Conservation (phyloP, 179 eudicot genomes). For the Silene vulgaris region DNA sequence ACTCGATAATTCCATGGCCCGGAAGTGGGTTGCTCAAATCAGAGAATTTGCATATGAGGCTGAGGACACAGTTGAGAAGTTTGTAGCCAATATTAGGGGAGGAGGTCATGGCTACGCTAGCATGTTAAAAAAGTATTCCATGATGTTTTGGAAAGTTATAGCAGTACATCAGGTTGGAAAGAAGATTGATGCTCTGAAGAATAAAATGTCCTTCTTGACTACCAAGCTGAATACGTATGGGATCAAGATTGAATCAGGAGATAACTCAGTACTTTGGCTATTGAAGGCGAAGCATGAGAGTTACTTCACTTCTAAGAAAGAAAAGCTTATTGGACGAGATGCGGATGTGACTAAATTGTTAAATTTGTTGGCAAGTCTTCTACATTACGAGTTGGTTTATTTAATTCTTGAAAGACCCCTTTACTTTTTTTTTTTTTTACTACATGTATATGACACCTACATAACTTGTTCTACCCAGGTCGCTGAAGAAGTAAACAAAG, state of each 20-base stretch:
- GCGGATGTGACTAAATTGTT: slow-evolving; percentile 22
- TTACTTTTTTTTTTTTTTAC: too few relatives aligned
- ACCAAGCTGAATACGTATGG: slow-evolving; percentile 28
- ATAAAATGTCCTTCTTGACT: slow-evolving; percentile 24
- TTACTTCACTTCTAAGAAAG: slow-evolving; percentile 26
- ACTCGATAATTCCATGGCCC: slow-evolving; percentile 25
- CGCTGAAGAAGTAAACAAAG: not conserved
- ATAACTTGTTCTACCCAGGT: not conserved
- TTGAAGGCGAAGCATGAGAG: slow-evolving; percentile 6
- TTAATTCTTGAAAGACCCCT: too few relatives aligned
- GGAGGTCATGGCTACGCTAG: slow-evolving; percentile 8
- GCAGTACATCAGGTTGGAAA: slow-evolving; percentile 22
- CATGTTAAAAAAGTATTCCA: slow-evolving; percentile 5
- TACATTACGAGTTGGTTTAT: not conserved
- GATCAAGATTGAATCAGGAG: slow-evolving; percentile 17
- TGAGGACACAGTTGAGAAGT: slow-evolving; percentile 34
- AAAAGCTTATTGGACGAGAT: slow-evolving; percentile 34
- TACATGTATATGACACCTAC: not conserved
- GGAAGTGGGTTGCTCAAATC: slow-evolving; percentile 36
- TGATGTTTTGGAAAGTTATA: slow-evolving; percentile 9
- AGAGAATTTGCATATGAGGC: slow-evolving; percentile 40
- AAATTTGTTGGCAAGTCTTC: slow-evolving; percentile 9
- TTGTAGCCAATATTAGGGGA: not conserved
- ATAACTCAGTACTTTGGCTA: slow-evolving; percentile 14
- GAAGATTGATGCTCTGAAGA: slow-evolving; percentile 25